phyloP scores from a whole-genome alignment of 2,329 filamentous ascomycete species.

The Hypocrella siamensis region DNA sequence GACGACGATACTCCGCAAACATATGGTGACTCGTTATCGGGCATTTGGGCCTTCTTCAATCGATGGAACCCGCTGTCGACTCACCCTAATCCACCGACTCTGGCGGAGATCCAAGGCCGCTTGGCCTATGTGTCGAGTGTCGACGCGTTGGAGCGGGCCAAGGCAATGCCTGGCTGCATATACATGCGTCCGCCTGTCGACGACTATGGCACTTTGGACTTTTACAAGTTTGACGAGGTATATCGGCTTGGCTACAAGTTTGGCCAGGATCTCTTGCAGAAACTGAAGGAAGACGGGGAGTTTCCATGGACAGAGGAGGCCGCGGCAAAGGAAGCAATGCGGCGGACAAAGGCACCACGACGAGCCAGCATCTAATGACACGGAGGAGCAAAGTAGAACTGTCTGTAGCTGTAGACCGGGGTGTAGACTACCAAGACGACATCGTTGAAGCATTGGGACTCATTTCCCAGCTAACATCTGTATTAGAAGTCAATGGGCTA shows the following conservation, averaged over 20 bases:
- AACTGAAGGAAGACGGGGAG: slow-evolving; percentile 63
- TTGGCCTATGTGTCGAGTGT: slow-evolving; percentile 91
- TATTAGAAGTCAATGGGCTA: too few species aligned
- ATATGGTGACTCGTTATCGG: slow-evolving; percentile 88
- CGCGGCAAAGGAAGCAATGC: slow-evolving; percentile 60
- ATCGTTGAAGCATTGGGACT: too few species aligned
- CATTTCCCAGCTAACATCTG: too few species aligned
- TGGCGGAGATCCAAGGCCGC: slow-evolving; percentile 89
- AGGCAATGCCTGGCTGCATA: slow-evolving; percentile 75
- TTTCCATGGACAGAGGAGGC: slow-evolving; percentile 56
- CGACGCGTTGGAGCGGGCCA: slow-evolving; percentile 85
- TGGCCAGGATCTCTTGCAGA: slow-evolving; percentile 64
- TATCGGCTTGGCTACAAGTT: slow-evolving; percentile 79
- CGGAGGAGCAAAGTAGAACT: neutral
- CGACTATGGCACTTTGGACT: slow-evolving; percentile 84
- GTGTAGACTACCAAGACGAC: too few species aligned
- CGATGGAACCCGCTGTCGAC: slow-evolving; percentile 92
- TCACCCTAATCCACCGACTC: slow-evolving; percentile 79
- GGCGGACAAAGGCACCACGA: slow-evolving; percentile 65
- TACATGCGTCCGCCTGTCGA: slow-evolving; percentile 97
- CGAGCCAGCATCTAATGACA: slow-evolving; percentile 52
- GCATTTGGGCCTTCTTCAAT: slow-evolving; percentile 88
- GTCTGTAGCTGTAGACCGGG: too few species aligned
- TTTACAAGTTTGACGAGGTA: slow-evolving; percentile 95
- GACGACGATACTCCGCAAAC: slow-evolving; percentile 85